These are phyloP conservation scores for Paecilomyces dactylethromorphus DNA, from an alignment of 2,329 filamentous ascomycete genomes.

Conservation along the genomic window DNA sequence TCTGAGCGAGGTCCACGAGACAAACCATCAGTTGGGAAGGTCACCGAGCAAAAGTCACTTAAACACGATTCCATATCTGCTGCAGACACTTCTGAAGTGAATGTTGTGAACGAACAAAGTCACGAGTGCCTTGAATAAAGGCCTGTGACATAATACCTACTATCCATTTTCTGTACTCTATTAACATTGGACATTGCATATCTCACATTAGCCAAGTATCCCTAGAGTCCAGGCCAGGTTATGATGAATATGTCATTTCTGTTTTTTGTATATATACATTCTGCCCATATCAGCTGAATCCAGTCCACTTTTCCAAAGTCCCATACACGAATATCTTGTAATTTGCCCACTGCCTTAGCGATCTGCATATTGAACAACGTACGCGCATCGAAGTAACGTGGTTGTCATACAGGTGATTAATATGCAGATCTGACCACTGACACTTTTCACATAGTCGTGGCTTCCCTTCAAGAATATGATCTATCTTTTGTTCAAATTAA, in stretches of 20 bases:
- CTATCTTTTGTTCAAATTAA: no score
- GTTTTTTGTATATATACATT: background rate
- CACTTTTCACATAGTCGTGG: no score
- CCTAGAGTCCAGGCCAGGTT: background rate
- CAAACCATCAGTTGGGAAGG: background rate
- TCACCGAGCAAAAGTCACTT: background rate
- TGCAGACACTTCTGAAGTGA: background rate
- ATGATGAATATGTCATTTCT: background rate
- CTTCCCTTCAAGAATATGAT: no score
- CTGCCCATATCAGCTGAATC: background rate
- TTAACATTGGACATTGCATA: conserved; percentile 2
- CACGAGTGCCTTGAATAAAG: background rate
- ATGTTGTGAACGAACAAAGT: background rate
- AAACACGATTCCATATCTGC: background rate
- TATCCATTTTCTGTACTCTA: background rate
- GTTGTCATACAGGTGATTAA: no score
- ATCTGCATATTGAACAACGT: no score
- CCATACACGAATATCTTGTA: background rate
- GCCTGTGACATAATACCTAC: background rate
- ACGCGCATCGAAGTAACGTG: no score
- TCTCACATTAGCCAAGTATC: background rate
- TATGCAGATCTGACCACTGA: no score
- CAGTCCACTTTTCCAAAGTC: background rate
- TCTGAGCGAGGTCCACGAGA: background rate
- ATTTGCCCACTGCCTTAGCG: no score